Evolutionary conservation across 1,284 basidiomycete species (phyloP), one percentile per base, ranked within the genome.

Genomic region (Cutaneotrichosporon spelunceum): DNA sequence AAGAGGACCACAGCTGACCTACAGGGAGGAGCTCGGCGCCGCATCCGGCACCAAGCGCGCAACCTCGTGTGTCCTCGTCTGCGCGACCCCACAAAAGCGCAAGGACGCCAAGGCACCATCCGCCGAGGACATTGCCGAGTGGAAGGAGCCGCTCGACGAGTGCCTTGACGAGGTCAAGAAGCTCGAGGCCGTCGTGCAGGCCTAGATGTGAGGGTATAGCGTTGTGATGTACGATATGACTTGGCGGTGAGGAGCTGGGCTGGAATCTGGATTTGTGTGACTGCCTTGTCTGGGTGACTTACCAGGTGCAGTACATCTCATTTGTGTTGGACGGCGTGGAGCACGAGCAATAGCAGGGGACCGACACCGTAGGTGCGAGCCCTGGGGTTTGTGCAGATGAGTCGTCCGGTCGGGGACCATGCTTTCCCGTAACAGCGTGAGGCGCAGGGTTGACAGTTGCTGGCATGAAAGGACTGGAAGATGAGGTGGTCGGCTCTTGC

Each of bases 21-120:
- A 16, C 47, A 95, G 93, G 78, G 92, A 96, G 80, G 94, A 98
- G 72, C 87, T 99, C 26, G 96, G 96, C 2, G 88, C 89, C 67
- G 93, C 95, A 16, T 93, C 92, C 73, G 89, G 91, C 57, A 99
- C 96, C 54, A 99, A 99, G 82, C 87, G 96, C 70, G 95, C 96
- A 45, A 99, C 96, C 50, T 94, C 91, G 71, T 97, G 93, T 79
- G 93, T 99, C 14, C 92, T 99, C 87, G 84, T 99, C 64, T 76
- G 76, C 63, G 70, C 77, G 3, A 66, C 71, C 47, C 75, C 72
- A 49, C 65, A 65, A 50, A 76, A 76, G 63, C 67, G 71, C 61
- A 75, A 75, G 68, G 72, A 89, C 86, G 64, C 70, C 59, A 75
- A 76, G 63, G 64, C 71, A 9, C 23, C 87, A 80, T 63, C 84